Base-by-base conservation (phyloP, 495 filamentous ascomycete genomes). In the Apiosordaria backusii region DNA sequence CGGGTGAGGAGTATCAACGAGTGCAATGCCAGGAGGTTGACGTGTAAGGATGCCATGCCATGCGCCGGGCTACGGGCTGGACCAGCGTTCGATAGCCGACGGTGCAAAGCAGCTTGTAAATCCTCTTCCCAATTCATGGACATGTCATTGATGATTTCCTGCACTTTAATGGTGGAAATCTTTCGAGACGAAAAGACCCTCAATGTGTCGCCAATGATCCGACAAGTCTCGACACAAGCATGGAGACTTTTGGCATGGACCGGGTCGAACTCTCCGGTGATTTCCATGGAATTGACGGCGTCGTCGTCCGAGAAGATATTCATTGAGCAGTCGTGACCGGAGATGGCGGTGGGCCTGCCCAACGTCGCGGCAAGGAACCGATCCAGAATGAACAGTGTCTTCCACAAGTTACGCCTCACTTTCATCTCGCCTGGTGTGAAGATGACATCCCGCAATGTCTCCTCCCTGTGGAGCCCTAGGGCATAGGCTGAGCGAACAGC, bases 1-100 rank as follows among this genome's bases (percentile, higher is more conserved):
- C 86, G 78, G 26, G 85, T 87, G n/a, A 93, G 79, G 4, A 92
- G 79, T 23, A 92, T 85, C 57, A 92, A 86, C 1, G 89, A 90
- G 77, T 90, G 90, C 67, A 88, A 88, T 67, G 91, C 89, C 19
- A 90, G 80, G 9, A 90, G 81, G 65, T 90, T 87, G 35, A 87
- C 79, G 68, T 92, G 90, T 23, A 90, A 81, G 29, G 85, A 84
- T 9, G 87, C 86, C 25, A 92, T 80, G 24, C 85, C 86, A 77
- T 87, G 78, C 73, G 82, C 79, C 67, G 84, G 66, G 67, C 80
- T 71, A 67, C 68, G 73, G 24, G 81, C 57, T 9, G 77, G 80
- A 19, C 77, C 79, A 26, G 25, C 61, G 59, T 79, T 73, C 72
- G 87, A 76, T 77, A 80, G 79, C 25, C 79, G 78, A 72, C 80